Base-by-base conservation (phyloP, 2,329 filamentous ascomycete genomes). In the Sclerotinia trifoliorum region DNA sequence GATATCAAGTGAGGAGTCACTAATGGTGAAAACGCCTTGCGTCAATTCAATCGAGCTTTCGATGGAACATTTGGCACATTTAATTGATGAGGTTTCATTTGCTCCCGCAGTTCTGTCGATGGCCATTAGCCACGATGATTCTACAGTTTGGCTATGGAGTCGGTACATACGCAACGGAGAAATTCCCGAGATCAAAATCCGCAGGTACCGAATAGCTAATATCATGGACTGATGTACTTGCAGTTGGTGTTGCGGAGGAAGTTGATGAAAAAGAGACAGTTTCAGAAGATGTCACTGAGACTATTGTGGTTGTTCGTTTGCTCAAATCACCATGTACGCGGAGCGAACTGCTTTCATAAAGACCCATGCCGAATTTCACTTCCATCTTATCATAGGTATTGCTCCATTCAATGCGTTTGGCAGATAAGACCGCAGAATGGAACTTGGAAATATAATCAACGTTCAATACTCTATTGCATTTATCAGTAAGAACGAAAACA, bases 381-480 rank as follows among this genome's bases (percentile, higher is more conserved):
- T 65, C 70, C 71, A 72, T 72, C 0, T 65, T 66, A 13, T 71
- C 62, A 29, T 72, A 73, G 2, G 71, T 66, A 39, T 68, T 66
- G 35, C 48, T 64, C 69, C 71, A 73, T 49, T 52, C 32, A 13
- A 73, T 32, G 24, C 44, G 35, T 24, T 26, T 39, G 3, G 67
- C 68, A 15, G 65, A 68, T 42, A 72, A 66, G 29, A 65, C 15
- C 0, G 54, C 54, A 17, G 19, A 15, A 39, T 52, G 39, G n/a
- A 13, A 21, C 21, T 48, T 24, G 44, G 6, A 13, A 29, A n/a
- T 4, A n/a, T 26, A 66, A 5, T 42, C 24, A 46, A 66, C 35
- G 1, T 35, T 24, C 11, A 48, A 65, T 0, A 68, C 62, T 51
- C 67, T 68, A 2, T 26, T 26, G 7, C 13, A 29, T 2, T 24